These are phyloP conservation scores for Lotus japonicus DNA, from an alignment of 306 rosid genomes.

Conservation along the genomic window DNA sequence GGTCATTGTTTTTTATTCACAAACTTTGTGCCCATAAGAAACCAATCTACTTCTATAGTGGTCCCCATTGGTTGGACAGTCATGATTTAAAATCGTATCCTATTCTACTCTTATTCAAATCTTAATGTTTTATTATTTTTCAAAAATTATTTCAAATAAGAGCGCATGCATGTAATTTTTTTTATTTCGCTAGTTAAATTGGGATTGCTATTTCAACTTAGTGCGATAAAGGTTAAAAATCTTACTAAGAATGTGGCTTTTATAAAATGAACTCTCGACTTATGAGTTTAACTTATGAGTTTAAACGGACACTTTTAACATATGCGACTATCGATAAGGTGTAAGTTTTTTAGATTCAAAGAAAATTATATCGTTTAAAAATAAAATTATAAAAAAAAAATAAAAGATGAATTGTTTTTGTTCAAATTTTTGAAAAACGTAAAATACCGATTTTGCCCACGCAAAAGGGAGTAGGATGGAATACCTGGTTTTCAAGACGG, in stretches of 20 bases:
- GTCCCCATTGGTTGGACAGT: constrained; percentile 42
- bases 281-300: too few relatives aligned
- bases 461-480: neutral
- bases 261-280: too few relatives aligned
- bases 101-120: neutral
- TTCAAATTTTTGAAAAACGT: neutral
- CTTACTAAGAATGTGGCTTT: too few relatives aligned
- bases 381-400: too few relatives aligned
- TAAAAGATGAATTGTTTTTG: neutral
- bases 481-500: constrained; percentile 73
- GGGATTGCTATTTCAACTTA: too few relatives aligned
- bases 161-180: too few relatives aligned
- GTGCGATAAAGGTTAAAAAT: too few relatives aligned
- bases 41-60: constrained; percentile 31
- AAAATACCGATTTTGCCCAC: constrained; percentile 29
- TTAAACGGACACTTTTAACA: too few relatives aligned
- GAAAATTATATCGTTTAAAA: too few relatives aligned
- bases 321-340: too few relatives aligned
- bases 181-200: too few relatives aligned
- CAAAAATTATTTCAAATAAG: neutral
- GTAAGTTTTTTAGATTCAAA: too few relatives aligned
- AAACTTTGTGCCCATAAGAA: neutral
- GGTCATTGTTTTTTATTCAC: neutral
- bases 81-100: constrained; percentile 31
- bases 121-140: neutral